Base-by-base conservation (phyloP, 1,284 basidiomycete genomes). In the Singerocomus rubriflavus region DNA sequence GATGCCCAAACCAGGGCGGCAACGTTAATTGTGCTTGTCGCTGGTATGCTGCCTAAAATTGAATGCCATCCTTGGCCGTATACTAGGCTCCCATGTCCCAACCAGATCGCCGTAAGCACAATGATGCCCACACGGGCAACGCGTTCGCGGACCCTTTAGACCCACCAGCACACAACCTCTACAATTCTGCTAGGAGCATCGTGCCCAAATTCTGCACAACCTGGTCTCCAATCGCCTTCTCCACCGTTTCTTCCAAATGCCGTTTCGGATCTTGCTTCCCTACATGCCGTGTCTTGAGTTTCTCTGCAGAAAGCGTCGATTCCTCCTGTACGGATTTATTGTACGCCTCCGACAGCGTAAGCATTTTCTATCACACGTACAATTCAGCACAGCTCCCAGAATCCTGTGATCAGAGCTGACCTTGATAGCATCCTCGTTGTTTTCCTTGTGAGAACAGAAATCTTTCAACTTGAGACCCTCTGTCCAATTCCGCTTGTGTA, bases 191-290 rank as follows among this genome's bases (percentile, higher is more conserved):
- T 56, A 95, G 76, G 52, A 96, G 77, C 83, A 94, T 94, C 60
- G 92, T 93, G 26, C 91, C 93, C 57, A 96, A 71, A 65, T 90
- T 93, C 74, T 98, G 94, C 35, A 94, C 88, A 54, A 98, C 93
- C 72, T 97, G 93, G 71, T 95, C 87, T 14, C 91, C 93, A 84
- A 98, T 96, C 1, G 92, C 91, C 71, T 88, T 91, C 73, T 97
- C 94, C n/a, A 96, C 95, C 29, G 90, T 88, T 72, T 97, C 95
- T 65, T 96, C 93, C 57, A 98, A 71, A 76, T 98, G 94, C 61
- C 94, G 83, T 74, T 98, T 98, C 39, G 94, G 94, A 74, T 98
- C 94, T 64, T 96, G 92, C 73, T 97, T 98, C 53, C 95, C 95
- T 60, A 98, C 94, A 71, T 98, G 95, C 57, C 94, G 83, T 49